Conservation (phyloP, 2,329 filamentous ascomycete genomes). For the Penicillium corylophilum region DNA sequence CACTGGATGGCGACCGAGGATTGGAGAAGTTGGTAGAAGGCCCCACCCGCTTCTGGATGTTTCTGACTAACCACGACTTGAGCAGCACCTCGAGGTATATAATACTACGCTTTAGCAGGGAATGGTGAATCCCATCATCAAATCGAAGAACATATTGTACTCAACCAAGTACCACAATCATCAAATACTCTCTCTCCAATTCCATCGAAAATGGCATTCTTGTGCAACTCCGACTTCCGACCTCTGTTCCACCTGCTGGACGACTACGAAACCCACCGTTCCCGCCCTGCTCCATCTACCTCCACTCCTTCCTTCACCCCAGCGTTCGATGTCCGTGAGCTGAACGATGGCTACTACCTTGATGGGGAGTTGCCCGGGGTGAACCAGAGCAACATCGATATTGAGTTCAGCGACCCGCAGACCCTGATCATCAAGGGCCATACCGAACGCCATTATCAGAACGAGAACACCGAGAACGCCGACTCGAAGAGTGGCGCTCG, state of each 20-base stretch:
- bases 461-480: conserved; percentile 11
- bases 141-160: neutral
- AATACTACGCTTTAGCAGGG: neutral
- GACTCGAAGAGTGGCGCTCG: conserved; percentile 22
- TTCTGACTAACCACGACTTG: conserved; percentile 12
- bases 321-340: conserved; percentile 47
- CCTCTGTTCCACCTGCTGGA: conserved; percentile 46
- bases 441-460: conserved; percentile 34
- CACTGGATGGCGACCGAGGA: conserved; percentile 5
- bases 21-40: conserved; percentile 15
- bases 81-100: conserved; percentile 9
- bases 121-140: neutral
- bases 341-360: conserved; percentile 41
- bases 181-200: conserved; percentile 22
- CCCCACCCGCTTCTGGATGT: conserved; percentile 17
- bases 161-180: neutral
- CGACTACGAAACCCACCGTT: conserved; percentile 39
- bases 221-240: conserved; percentile 38
- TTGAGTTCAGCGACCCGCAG: conserved; percentile 47
- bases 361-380: conserved; percentile 49
- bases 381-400: conserved; percentile 44
- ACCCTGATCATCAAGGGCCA: conserved; percentile 47
- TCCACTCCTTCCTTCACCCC: conserved; percentile 35
- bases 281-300: conserved; percentile 17
- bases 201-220: conserved; percentile 46